These are phyloP conservation scores for Maudiozyma saulgeensis DNA, from an alignment of 805 yeast genomes.

Conservation along the genomic window DNA sequence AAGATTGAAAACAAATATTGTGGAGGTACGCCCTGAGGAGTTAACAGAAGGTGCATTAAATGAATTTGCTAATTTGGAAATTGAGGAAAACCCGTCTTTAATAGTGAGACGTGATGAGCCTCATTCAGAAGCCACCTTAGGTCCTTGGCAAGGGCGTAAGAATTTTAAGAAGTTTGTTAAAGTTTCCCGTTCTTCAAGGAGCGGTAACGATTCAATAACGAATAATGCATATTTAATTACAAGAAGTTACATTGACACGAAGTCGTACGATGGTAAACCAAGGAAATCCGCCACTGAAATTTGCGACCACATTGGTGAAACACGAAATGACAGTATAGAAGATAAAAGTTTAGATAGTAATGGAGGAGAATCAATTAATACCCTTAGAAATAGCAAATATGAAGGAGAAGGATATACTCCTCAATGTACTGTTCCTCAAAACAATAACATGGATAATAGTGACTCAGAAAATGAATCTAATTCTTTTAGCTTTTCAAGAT, in stretches of 20 bases:
- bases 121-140: background rate
- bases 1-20: constrained; percentile 20
- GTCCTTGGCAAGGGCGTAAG: constrained; percentile 27
- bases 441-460: background rate
- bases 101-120: constrained; percentile 5
- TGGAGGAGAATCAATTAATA: background rate
- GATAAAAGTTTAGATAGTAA: background rate
- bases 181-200: constrained; percentile 12
- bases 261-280: constrained; percentile 12
- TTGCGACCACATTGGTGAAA: background rate
- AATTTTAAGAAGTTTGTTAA: constrained; percentile 35
- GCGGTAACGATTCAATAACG: constrained; percentile 5
- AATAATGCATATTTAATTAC: constrained; percentile 24
- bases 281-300: constrained; percentile 1
- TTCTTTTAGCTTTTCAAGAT: constrained; percentile 3
- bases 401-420: background rate
- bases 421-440: background rate
- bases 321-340: no score
- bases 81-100: constrained; percentile 27
- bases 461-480: background rate
- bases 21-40: constrained; percentile 20
- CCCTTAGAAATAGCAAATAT: background rate
- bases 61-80: constrained; percentile 27
- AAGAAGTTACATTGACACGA: constrained; percentile 27
- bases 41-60: constrained; percentile 26